A percentile compares a stretch with the other conserved stretches of the same genome.
phyloP scores from a whole-genome alignment of 2,329 filamentous ascomycete species.

The Ophiostoma sp. region DNA sequence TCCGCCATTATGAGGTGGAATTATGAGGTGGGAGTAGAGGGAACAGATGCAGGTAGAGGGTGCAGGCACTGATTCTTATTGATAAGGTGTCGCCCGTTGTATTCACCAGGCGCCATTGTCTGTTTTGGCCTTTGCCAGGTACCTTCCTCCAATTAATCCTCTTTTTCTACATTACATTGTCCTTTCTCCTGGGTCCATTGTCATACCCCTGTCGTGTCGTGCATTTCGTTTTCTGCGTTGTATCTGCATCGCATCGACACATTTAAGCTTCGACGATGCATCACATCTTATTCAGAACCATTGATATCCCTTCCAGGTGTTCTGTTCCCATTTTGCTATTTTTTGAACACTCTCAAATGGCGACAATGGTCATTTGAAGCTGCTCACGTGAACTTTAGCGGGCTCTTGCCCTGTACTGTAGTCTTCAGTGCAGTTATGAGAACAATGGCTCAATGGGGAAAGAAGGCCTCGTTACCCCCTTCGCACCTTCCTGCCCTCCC shows the following conservation, averaged over 20 bases:
- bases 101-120: not conserved
- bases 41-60: not conserved
- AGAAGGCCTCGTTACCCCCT: not conserved
- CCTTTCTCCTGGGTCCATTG: not conserved
- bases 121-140: not conserved
- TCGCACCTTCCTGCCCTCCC: conserved; percentile 21
- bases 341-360: not conserved
- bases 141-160: not conserved
- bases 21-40: not conserved
- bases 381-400: not conserved
- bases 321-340: not conserved
- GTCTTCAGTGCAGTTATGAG: not conserved
- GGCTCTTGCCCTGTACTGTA: not conserved
- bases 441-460: conserved; percentile 18
- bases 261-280: not conserved
- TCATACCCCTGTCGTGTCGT: not conserved
- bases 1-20: conserved; percentile 27
- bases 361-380: not conserved
- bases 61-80: not conserved
- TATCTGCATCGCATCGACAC: not conserved
- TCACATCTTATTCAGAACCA: not conserved
- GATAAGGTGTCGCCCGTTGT: not conserved
- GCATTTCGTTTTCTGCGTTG: not conserved
- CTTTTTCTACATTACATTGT: not conserved
- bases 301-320: not conserved